Base-by-base conservation (phyloP, 2,329 filamentous ascomycete species). In the Hymenoscyphus infarciens region DNA sequence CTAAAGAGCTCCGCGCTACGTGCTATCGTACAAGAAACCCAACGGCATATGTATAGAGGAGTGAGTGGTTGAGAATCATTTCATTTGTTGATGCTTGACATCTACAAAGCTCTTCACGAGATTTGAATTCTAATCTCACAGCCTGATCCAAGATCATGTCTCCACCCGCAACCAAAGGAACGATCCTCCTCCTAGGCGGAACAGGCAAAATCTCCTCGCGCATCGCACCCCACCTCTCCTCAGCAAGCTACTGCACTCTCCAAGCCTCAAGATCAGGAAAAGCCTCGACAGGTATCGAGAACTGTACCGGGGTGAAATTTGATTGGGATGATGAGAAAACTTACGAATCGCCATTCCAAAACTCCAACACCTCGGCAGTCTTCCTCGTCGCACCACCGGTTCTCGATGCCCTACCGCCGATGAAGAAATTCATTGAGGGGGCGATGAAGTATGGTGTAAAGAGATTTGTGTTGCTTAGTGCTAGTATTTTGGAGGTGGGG, bases 381-480 rank as follows among this genome's bases (percentile, higher is more conserved):
- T 81, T 78, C 66, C 69, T 82, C 13, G 70, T 82, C 19, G 71
- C 74, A 0, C 77, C 77, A 11, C 70, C 72, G 5, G 55, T 74
- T 22, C 16, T 72, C 1, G 72, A 80, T 27, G 70, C 72, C 3
- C 67, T 74, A 3, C 61, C 71, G 1, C 62, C 71, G 2, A 76
- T 80, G 67, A 76, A 75, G 39, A 69, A 69, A 0, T 82, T 82
- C 64, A 70, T 82, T 31, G 75, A 81, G 61, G 67, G 76, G 10
- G 78, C 79, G 0, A 69, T 74, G 3, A 61, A 64, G 0, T 69
- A 74, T 10, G 75, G 77, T 2, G 75, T 76, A 2, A 71, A 71
- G 35, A 73, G 80, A n/a, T 80, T 82, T 63, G 77, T 83, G 7
- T 68, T 83, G 10, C 71, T 80, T 58, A 77, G 77, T 63, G 75